phyloP scores from a whole-genome alignment of 23 red algal genomes.

The Chondrus crispus region DNA sequence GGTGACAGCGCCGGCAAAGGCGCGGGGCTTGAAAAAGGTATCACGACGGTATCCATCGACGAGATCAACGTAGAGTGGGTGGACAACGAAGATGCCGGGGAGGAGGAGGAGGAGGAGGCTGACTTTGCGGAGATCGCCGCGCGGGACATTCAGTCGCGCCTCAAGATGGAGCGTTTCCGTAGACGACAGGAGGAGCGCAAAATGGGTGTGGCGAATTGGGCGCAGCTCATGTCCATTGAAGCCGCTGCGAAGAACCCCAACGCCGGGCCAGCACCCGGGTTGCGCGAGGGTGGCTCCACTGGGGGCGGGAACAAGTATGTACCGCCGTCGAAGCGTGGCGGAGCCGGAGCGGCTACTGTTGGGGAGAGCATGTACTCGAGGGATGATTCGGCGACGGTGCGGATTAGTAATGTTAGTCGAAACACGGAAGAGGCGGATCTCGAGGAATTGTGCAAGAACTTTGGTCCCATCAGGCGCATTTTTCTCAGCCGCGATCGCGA shows the following conservation, averaged over 20 bases:
- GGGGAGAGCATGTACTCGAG: conserved; percentile 80
- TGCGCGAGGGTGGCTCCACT: conserved; percentile 27
- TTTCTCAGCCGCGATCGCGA: conserved; percentile 88
- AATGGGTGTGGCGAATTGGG: conserved; percentile 86
- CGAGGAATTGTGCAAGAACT: conserved; percentile 76
- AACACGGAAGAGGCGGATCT: conserved; percentile 92
- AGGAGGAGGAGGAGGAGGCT: conserved; percentile 75
- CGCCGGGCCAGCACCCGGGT: conserved; percentile 29
- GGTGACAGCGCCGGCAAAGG: conserved; percentile 71
- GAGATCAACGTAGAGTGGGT: conserved; percentile 89
- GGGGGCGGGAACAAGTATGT: conserved; percentile 74
- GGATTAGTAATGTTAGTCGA: conserved; percentile 92
- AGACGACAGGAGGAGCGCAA: conserved; percentile 75
- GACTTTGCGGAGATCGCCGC: conserved; percentile 64
- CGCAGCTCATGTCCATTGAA: conserved; percentile 87
- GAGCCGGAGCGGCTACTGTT: conserved; percentile 28
- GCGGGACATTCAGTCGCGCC: conserved; percentile 70
- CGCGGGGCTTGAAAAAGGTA: conserved; percentile 68
- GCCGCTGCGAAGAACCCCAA: conserved; percentile 60
- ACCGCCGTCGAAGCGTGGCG: conserved; percentile 74
- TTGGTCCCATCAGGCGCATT: conserved; percentile 84
- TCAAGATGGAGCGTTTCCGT: conserved; percentile 79
- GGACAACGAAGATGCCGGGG: conserved; percentile 32
- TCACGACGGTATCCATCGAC: conserved; percentile 65
- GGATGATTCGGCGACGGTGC: conserved; percentile 90